A percentile compares a stretch with the other conserved stretches of the same genome.
phyloP scores from a whole-genome alignment of 1,284 basidiomycete species.

The Coniferiporia weirii region DNA sequence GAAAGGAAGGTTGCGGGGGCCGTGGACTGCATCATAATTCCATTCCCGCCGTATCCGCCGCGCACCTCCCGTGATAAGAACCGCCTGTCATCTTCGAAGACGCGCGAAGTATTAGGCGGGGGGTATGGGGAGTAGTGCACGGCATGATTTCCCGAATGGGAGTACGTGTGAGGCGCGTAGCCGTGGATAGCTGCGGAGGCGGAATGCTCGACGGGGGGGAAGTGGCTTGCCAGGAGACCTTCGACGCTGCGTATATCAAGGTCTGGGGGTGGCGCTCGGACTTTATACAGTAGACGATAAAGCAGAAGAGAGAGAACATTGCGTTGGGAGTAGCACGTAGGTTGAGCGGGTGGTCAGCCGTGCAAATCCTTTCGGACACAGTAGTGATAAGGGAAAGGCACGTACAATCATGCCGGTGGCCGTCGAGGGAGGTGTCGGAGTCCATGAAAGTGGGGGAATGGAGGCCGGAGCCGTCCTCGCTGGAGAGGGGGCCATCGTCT shows the following conservation, averaged over 20 bases:
- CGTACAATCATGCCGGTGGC: constrained; percentile 39
- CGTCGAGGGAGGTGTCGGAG: constrained; percentile 24
- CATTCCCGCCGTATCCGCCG: neutral
- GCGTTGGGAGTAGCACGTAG: neutral
- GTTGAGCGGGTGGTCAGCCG: neutral
- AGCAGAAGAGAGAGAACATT: constrained; percentile 20
- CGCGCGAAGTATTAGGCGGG: neutral
- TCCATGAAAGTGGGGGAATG: constrained; percentile 54
- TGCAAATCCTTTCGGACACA: constrained; percentile 2
- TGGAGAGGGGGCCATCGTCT: constrained; percentile 63
- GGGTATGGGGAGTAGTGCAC: neutral
- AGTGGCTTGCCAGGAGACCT: constrained; percentile 42
- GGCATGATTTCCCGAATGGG: neutral
- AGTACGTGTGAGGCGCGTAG: constrained; percentile 24
- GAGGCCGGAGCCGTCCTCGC: constrained; percentile 65
- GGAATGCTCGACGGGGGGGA: constrained; percentile 36
- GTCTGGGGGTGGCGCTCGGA: constrained; percentile 28
- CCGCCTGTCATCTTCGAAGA: constrained; percentile 1
- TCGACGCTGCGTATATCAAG: constrained; percentile 44
- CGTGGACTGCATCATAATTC: neutral
- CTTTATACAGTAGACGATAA: constrained; percentile 20
- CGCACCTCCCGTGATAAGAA: neutral
- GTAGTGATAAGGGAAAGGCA: constrained; percentile 2
- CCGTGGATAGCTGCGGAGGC: constrained; percentile 21
- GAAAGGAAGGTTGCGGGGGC: neutral